Evolutionary conservation across 2,329 filamentous ascomycete species (phyloP), one percentile per base, ranked within the genome.

Genomic region (Microdochium paspali): DNA sequence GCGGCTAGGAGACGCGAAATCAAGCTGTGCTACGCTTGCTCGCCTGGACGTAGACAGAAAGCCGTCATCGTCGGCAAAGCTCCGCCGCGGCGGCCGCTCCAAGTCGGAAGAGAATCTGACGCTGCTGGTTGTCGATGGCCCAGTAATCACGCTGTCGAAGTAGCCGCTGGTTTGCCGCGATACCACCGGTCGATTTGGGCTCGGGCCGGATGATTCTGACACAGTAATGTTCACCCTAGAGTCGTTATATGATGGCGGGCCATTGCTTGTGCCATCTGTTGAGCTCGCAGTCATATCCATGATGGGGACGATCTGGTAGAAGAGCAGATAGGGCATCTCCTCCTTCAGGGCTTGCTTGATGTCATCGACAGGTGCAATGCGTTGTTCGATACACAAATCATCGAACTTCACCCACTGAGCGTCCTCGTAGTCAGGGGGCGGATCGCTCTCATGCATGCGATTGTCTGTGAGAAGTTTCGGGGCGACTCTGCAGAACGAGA

Each of bases 291-390:
- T 69, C 7, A 85, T 77, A 48, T 90, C 86, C 25, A 88, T 80
- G 58, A 94, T 89, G 0, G 91, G 90, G 25, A 94, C 79, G 35
- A 97, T 87, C 63, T 96, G 91, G 60, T 96, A 98, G 65, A 97
- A 97, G 0, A 98, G 72, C 6, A 97, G 76, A 62, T 97, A 97
- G 0, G 93, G 91, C 63, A 89, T 94, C 63, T 96, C 90, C n/a
- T 85, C 77, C 54, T 80, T 84, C 45, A 97, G 68, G 0, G 87
- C 84, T 54, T 84, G 69, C 51, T 87, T 83, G 56, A 84, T 79
- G 52, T 96, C 85, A 57, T 94, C 80, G 44, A 96, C 82, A 47
- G 85, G 76, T 0, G 74, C 76, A 3, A 97, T 85, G 24, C 91
- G 80, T 48, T 82, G 75, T 30, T 77, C 71, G 1, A 80, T 70